Conservation (phyloP, 805 yeast species). For the Monosporozyma solicola region DNA sequence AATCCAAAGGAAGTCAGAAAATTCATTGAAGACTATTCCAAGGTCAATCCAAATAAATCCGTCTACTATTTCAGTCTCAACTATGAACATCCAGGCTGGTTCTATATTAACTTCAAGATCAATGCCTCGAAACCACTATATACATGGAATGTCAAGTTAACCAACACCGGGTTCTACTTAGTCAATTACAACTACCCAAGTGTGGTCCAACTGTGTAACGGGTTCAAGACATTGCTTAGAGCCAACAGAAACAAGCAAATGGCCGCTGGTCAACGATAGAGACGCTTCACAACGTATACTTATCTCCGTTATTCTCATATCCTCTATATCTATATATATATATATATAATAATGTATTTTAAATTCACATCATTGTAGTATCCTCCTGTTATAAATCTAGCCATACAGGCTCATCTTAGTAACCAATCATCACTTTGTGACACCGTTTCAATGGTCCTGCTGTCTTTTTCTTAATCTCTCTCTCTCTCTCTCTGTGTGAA, state of each 20-base stretch:
- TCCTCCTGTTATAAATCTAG: too few relatives aligned
- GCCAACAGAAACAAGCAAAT: conserved; percentile 22
- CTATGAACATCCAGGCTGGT: conserved; percentile 91
- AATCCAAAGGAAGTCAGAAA: conserved; percentile 69
- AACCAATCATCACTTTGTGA: neutral
- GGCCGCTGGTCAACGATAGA: neutral
- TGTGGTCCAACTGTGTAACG: conserved; percentile 82
- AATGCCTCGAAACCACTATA: conserved; percentile 57
- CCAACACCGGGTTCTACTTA: conserved; percentile 76
- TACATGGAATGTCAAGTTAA: conserved; percentile 87
- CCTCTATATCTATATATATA: neutral
- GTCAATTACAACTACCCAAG: conserved; percentile 80
- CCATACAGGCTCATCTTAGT: too few relatives aligned
- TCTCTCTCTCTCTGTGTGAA: neutral
- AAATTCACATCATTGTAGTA: neutral
- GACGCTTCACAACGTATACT: neutral
- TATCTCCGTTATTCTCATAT: neutral
- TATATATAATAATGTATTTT: neutral
- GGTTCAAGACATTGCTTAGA: conserved; percentile 66
- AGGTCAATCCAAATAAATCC: conserved; percentile 83
- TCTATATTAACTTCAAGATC: conserved; percentile 76
- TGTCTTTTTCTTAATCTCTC: neutral
- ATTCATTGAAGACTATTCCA: conserved; percentile 82
- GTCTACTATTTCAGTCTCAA: conserved; percentile 88
- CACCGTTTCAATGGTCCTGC: neutral